These are phyloP conservation scores for Lomentospora prolificans DNA, from an alignment of 2,329 filamentous ascomycete species.

Conservation along the genomic window DNA sequence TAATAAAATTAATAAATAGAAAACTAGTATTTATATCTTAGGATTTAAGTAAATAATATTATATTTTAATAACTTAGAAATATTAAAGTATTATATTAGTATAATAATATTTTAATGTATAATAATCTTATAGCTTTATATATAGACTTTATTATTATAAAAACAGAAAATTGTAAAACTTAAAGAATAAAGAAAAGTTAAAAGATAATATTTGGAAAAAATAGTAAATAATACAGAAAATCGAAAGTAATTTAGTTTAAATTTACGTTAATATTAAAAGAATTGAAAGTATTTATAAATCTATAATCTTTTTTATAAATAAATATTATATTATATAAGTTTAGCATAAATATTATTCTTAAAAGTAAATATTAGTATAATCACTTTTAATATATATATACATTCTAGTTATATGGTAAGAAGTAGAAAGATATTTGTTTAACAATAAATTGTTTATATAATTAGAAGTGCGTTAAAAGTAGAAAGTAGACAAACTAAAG, in stretches of 20 bases:
- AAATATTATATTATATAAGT: slow-evolving; percentile 9
- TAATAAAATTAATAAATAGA: background rate
- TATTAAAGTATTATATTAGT: slow-evolving; percentile 1
- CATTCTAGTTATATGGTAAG: background rate
- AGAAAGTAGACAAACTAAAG: no score
- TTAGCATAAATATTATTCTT: slow-evolving; percentile 6
- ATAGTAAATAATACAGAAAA: background rate
- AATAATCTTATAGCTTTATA: background rate
- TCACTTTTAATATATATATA: slow-evolving; percentile 1
- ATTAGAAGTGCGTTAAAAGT: no score
- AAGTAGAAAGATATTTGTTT: no score
- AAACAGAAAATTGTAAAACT: background rate
- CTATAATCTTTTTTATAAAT: slow-evolving; percentile 3
- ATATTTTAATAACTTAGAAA: background rate
- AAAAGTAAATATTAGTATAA: background rate
- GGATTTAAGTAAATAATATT: background rate
- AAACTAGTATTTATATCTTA: slow-evolving; percentile 3
- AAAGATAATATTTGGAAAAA: background rate
- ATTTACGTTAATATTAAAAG: background rate
- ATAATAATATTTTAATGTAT: background rate
- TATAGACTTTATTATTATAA: background rate
- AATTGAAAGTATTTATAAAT: background rate
- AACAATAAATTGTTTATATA: no score
- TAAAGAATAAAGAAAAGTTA: background rate
- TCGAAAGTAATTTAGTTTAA: background rate